phyloP scores from a whole-genome alignment of 1,139 yeast genomes.

The Nakaseomyces glabratus region DNA sequence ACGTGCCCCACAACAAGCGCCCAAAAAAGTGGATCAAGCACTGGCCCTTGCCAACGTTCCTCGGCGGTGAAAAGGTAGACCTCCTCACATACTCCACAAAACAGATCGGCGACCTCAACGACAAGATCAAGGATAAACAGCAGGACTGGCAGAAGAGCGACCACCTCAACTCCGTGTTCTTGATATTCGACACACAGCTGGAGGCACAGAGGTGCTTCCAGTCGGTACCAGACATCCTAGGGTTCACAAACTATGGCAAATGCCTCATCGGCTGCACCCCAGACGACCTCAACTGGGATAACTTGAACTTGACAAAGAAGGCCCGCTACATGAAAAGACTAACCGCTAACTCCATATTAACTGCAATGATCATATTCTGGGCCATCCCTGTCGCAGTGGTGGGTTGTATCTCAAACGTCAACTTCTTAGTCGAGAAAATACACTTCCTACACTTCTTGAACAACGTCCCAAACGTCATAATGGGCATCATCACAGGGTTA shows the following conservation, averaged over 20 bases:
- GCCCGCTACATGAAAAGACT: conserved; percentile 43
- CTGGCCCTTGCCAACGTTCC: conserved; percentile 11
- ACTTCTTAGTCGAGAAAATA: conserved; percentile 50
- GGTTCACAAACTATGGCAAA: conserved; percentile 31
- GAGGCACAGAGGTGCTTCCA: conserved; percentile 66
- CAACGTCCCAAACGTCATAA: conserved; percentile 46
- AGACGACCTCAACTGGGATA: conserved; percentile 55
- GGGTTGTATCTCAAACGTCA: conserved; percentile 68
- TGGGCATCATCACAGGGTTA: conserved; percentile 68
- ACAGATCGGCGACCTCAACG: conserved; percentile 45
- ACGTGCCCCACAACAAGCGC: conserved; percentile 49
- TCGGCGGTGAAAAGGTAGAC: conserved; percentile 46
- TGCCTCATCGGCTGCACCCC: conserved; percentile 53
- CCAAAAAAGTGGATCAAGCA: conserved; percentile 36
- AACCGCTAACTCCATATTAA: conserved; percentile 46
- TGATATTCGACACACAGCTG: conserved; percentile 63
- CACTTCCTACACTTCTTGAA: conserved; percentile 57
- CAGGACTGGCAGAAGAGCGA: conserved; percentile 33
- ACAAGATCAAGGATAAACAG: conserved; percentile 47
- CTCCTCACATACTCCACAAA: conserved; percentile 51
- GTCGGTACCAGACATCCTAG: conserved; percentile 41
- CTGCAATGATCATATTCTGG: conserved; percentile 62
- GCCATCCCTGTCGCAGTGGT: conserved; percentile 81
- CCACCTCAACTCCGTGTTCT: conserved; percentile 48
- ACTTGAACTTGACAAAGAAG: conserved; percentile 52